Evolutionary conservation across 768 basidiomycete species (phyloP).

Genomic region (Cyclocybe aegerita): DNA sequence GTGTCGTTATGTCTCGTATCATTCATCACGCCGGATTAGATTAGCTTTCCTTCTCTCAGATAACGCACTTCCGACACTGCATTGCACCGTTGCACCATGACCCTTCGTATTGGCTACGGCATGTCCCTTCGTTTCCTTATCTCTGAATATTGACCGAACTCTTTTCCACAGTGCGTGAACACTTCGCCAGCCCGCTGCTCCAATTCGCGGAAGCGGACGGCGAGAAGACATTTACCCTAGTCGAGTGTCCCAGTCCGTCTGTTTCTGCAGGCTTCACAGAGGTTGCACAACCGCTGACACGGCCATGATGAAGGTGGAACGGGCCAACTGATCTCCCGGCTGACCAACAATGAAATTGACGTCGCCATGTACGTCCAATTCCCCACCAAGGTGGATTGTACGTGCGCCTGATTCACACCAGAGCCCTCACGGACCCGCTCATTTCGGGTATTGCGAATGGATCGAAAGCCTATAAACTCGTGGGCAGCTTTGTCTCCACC

Average conservation of each 20-base stretch:
- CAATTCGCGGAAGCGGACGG: conserved; percentile 75
- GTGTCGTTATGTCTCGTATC: conserved; percentile 6
- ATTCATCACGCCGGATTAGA: conserved; percentile 6
- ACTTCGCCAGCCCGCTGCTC: conserved; percentile 90
- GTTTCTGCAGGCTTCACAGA: not conserved
- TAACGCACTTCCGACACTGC: not conserved
- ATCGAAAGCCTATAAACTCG: conserved; percentile 82
- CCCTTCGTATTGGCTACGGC: not conserved
- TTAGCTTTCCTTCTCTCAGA: conserved; percentile 1
- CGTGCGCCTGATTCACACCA: not conserved
- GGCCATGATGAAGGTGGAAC: conserved; percentile 66
- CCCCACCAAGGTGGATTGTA: not conserved
- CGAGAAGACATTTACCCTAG: conserved; percentile 72
- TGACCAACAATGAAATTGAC: conserved; percentile 78
- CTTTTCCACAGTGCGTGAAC: conserved; percentile 62
- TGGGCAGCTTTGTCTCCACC: conserved; percentile 89
- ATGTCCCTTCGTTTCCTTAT: not conserved
- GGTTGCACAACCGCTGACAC: not conserved
- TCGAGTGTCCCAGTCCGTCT: conserved; percentile 81
- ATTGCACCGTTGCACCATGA: too few species aligned
- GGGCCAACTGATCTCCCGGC: conserved; percentile 75
- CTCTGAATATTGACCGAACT: not conserved
- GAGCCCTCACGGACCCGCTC: conserved; percentile 87
- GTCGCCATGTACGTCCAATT: conserved; percentile 64
- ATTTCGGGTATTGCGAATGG: conserved; percentile 94